These are phyloP conservation scores for Tremella fuciformis DNA, from an alignment of 768 basidiomycete species.

Conservation along the genomic window DNA sequence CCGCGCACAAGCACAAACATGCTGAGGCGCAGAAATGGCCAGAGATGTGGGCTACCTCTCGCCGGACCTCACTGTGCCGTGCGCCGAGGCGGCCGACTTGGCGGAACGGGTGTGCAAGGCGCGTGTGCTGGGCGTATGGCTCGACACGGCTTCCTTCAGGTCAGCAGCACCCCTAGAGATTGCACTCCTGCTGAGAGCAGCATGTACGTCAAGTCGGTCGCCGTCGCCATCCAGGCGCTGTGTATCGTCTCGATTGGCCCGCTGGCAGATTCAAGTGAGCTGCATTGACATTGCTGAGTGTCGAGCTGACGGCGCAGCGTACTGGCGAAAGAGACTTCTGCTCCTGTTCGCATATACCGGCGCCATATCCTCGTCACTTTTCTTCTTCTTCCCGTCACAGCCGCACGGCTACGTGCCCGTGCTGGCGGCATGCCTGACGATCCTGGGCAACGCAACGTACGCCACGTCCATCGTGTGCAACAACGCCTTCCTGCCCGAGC, in stretches of 20 bases:
- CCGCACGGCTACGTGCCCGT: slow-evolving; percentile 60
- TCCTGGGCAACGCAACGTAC: slow-evolving; percentile 79
- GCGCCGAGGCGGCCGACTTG: slow-evolving; percentile 42
- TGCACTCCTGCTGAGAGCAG: slow-evolving; percentile 54
- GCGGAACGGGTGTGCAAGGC: slow-evolving; percentile 66
- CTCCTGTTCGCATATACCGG: slow-evolving; percentile 72
- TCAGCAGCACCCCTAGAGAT: slow-evolving; percentile 48
- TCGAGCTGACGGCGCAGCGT: slow-evolving; percentile 51
- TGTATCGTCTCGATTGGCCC: slow-evolving; percentile 91
- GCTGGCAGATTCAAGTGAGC: slow-evolving; percentile 83
- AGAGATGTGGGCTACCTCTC: slow-evolving; percentile 78
- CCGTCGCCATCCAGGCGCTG: slow-evolving; percentile 85
- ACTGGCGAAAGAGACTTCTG: slow-evolving; percentile 74
- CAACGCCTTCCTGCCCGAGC: slow-evolving; percentile 79
- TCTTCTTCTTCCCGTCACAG: slow-evolving; percentile 69
- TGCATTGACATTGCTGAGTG: background rate
- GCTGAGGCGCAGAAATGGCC: slow-evolving; percentile 78
- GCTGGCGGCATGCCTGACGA: slow-evolving; percentile 65
- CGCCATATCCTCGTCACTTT: slow-evolving; percentile 64
- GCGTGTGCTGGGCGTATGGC: slow-evolving; percentile 76
- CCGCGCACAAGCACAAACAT: slow-evolving; percentile 53
- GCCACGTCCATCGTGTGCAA: slow-evolving; percentile 82
- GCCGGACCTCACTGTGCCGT: slow-evolving; percentile 66
- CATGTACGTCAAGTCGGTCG: slow-evolving; percentile 80
- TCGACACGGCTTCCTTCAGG: slow-evolving; percentile 92